Percentiles rank a stretch among this genome's conserved stretches.
Conservation (phyloP, 495 filamentous ascomycete species). For the Halenospora varia region DNA sequence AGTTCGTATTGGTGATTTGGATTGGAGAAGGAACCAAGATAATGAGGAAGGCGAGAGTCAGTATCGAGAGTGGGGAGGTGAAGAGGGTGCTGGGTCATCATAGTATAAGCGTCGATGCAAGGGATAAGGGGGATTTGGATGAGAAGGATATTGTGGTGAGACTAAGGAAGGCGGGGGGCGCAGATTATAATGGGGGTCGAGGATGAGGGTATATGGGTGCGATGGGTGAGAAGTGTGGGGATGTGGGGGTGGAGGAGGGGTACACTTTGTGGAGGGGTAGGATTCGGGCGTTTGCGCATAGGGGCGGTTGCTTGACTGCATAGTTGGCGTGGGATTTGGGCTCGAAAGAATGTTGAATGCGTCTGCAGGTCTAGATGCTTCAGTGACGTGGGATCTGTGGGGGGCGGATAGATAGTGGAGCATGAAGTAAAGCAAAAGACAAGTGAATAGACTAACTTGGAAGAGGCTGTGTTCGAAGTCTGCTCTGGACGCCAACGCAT, state of each 20-base stretch:
- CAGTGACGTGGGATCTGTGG: neutral
- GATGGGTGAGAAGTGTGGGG: neutral
- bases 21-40: conserved; percentile 51
- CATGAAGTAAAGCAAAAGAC: too few relatives aligned
- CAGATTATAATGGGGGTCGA: conserved; percentile 55
- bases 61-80: conserved; percentile 52
- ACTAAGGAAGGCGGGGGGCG: conserved; percentile 51
- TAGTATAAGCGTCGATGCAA: conserved; percentile 47
- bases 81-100: conserved; percentile 52
- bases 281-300: neutral
- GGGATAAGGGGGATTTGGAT: conserved; percentile 46
- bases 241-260: conserved; percentile 4
- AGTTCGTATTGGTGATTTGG: conserved; percentile 55
- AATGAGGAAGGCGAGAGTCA: conserved; percentile 55
- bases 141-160: conserved; percentile 47
- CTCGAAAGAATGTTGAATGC: neutral
- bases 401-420: too few relatives aligned
- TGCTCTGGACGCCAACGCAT: too few relatives aligned
- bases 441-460: too few relatives aligned
- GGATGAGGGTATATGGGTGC: conserved; percentile 29
- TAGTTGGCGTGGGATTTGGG: neutral
- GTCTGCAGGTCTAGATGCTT: neutral
- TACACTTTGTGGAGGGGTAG: neutral
- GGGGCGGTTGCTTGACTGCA: conserved; percentile 1
- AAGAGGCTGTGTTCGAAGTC: too few relatives aligned